Evolutionary conservation across 2,329 filamentous ascomycete genomes (phyloP).

Genomic region (Polychaeton citri): DNA sequence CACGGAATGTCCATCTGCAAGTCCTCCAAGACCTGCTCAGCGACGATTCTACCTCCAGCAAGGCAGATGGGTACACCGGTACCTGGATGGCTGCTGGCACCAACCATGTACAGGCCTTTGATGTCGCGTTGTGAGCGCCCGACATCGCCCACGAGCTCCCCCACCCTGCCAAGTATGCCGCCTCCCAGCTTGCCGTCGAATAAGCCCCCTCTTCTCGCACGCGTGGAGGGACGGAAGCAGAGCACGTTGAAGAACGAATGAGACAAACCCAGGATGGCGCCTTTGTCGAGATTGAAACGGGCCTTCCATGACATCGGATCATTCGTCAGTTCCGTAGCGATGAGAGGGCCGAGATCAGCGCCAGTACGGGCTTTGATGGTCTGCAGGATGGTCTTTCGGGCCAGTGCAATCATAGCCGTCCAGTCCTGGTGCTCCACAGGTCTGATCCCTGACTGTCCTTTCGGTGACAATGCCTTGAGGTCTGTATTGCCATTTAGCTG

Average conservation of each 20-base stretch:
- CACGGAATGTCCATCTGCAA: constrained; percentile 27
- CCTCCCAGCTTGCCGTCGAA: constrained; percentile 23
- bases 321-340: constrained; percentile 51
- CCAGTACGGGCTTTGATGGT: constrained; percentile 50
- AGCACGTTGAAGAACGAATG: constrained; percentile 65
- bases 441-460: constrained; percentile 25
- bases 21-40: constrained; percentile 37
- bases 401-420: constrained; percentile 44
- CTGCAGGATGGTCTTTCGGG: constrained; percentile 45
- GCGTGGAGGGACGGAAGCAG: constrained; percentile 50
- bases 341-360: constrained; percentile 35
- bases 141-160: constrained; percentile 14
- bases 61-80: constrained; percentile 64
- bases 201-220: constrained; percentile 34
- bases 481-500: constrained; percentile 3
- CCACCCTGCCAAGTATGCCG: constrained; percentile 11
- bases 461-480: constrained; percentile 13
- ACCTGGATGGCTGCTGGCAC: constrained; percentile 62
- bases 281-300: constrained; percentile 61
- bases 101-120: constrained; percentile 53
- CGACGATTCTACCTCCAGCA: constrained; percentile 52
- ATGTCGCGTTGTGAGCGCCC: constrained; percentile 24
- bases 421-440: constrained; percentile 42
- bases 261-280: constrained; percentile 57
- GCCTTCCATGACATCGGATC: constrained; percentile 51